Evolutionary conservation across 768 basidiomycete species (phyloP).

Genomic region (Mycena albidolilacea): DNA sequence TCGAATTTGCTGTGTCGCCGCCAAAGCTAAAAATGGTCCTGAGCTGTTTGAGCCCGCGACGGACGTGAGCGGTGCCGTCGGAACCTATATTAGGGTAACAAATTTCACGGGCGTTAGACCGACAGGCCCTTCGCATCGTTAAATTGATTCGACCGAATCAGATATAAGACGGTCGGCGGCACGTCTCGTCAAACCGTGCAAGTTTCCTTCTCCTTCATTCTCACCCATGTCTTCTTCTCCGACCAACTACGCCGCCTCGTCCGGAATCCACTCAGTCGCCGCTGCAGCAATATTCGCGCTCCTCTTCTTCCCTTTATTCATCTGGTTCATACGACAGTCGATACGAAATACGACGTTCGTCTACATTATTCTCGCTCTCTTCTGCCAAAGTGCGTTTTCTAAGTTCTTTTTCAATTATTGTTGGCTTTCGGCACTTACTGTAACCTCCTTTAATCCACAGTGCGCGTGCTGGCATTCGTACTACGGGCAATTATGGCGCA

Average conservation of each 20-base stretch:
- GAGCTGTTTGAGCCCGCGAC: slow-evolving; percentile 7
- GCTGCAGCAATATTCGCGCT: slow-evolving; percentile 55
- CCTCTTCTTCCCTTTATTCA: slow-evolving; percentile 50
- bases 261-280: slow-evolving; percentile 52
- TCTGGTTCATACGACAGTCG: slow-evolving; percentile 50
- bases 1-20: background rate
- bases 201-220: too few relatives aligned
- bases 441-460: slow-evolving; percentile 39
- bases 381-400: slow-evolving; percentile 53
- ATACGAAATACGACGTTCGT: slow-evolving; percentile 52
- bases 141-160: background rate
- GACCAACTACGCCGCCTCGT: slow-evolving; percentile 49
- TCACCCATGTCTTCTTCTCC: slow-evolving; percentile 15
- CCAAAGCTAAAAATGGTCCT: slow-evolving; percentile 13
- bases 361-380: slow-evolving; percentile 53
- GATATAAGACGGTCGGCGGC: background rate
- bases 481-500: slow-evolving; percentile 56
- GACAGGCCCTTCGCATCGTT: background rate
- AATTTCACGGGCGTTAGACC: background rate
- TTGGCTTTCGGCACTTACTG: background rate
- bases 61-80: background rate
- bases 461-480: slow-evolving; percentile 57
- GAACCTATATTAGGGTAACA: slow-evolving; percentile 6
- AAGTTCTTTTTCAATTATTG: background rate
- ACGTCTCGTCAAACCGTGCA: too few relatives aligned